Evolutionary conservation across 2,329 filamentous ascomycete genomes (phyloP).

Genomic region (Reticulascus tulasneorum): DNA sequence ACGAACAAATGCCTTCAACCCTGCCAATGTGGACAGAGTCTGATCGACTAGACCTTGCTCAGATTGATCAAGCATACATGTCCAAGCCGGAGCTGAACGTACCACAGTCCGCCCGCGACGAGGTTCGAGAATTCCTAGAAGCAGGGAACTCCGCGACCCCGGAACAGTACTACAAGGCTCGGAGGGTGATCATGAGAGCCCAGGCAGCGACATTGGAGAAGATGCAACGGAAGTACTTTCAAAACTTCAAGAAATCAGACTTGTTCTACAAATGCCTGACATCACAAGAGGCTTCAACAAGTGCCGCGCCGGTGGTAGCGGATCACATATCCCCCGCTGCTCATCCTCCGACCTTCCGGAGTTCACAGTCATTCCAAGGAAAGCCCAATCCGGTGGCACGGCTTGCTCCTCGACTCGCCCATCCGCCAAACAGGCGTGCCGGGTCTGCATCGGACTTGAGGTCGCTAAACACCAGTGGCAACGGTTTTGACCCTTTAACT

Average conservation of each 20-base stretch:
- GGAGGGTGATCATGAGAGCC: conserved; percentile 73
- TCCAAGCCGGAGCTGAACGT: conserved; percentile 78
- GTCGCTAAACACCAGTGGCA: conserved; percentile 30
- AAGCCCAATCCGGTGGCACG: conserved; percentile 43
- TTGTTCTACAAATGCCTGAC: conserved; percentile 95
- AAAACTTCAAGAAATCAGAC: conserved; percentile 86
- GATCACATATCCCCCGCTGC: conserved; percentile 1
- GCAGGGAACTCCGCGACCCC: conserved; percentile 73
- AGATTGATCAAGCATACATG: conserved; percentile 89
- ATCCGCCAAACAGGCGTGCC: conserved; percentile 35
- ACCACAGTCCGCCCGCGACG: conserved; percentile 61
- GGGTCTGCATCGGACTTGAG: conserved; percentile 47
- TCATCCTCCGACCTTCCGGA: conserved; percentile 9
- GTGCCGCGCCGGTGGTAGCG: conserved; percentile 6
- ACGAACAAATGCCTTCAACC: conserved; percentile 55
- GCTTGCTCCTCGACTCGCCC: conserved; percentile 39
- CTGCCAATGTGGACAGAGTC: conserved; percentile 73
- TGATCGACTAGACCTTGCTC: conserved; percentile 80
- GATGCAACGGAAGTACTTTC: conserved; percentile 77
- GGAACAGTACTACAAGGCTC: conserved; percentile 76
- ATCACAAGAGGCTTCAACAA: conserved; percentile 67
- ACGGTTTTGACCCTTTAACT: conserved; percentile 34
- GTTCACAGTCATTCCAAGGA: conserved; percentile 33
- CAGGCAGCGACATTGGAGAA: conserved; percentile 81
- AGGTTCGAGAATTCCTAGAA: conserved; percentile 73